Conservation (phyloP, 345 rosid genomes). For the Gossypium anomalum region DNA sequence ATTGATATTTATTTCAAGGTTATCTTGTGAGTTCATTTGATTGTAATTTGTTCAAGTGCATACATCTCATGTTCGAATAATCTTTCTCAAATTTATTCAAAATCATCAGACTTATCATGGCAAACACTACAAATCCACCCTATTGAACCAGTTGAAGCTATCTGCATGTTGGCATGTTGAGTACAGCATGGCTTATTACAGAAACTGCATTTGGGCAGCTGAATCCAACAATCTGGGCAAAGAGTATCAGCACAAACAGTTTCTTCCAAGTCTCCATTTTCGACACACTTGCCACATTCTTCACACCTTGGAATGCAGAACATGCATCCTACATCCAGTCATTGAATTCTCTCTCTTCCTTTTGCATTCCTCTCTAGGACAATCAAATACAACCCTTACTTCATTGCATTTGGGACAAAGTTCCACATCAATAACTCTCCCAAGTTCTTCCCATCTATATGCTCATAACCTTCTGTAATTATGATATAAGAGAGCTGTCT, state of each 20-base stretch:
- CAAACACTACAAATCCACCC: constrained; percentile 61
- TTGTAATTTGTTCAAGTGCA: not conserved
- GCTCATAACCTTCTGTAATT: constrained; percentile 9
- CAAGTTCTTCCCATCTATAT: not conserved
- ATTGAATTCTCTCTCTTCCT: constrained; percentile 13
- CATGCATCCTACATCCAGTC: constrained; percentile 47
- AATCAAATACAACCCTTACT: constrained; percentile 51
- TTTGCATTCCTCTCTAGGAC: constrained; percentile 47
- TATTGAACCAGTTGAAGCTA: constrained; percentile 12
- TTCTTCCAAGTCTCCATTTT: constrained; percentile 41
- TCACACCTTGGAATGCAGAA: constrained; percentile 62
- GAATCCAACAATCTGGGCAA: constrained; percentile 70
- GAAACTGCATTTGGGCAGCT: constrained; percentile 59
- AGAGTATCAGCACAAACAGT: constrained; percentile 44
- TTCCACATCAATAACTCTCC: constrained; percentile 42
- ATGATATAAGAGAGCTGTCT: constrained; percentile 24
- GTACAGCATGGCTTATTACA: constrained; percentile 74
- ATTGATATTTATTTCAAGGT: not conserved
- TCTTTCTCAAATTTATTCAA: not conserved
- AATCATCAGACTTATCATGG: constrained; percentile 15
- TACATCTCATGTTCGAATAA: not conserved
- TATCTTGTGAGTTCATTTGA: not conserved
- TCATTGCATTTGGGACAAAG: constrained; percentile 60
- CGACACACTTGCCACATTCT: constrained; percentile 56
- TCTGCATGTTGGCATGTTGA: constrained; percentile 26